Conservation (phyloP, 306 rosid genomes). For the Lathyrus oleraceus region DNA sequence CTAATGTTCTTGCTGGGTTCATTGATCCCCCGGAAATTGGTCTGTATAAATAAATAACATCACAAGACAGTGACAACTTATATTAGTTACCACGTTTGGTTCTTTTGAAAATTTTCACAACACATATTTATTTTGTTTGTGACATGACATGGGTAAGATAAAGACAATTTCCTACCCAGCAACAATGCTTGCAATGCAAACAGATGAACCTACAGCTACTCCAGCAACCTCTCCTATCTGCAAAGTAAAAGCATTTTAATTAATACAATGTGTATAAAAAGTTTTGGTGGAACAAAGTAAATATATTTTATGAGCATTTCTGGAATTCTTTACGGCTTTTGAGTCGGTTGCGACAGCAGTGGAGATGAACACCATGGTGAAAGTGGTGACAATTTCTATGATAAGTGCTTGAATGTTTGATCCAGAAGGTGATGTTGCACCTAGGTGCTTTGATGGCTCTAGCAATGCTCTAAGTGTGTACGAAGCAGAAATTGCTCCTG, state of each 20-base stretch:
- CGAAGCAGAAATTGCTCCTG: constrained; percentile 75
- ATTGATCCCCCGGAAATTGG: constrained; percentile 90
- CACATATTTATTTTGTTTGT: too few relatives aligned
- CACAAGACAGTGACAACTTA: constrained; percentile 7
- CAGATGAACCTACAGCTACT: constrained; percentile 79
- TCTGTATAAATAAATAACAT: constrained; percentile 38
- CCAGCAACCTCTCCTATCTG: constrained; percentile 75
- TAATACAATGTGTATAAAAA: background rate
- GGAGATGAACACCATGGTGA: constrained; percentile 71
- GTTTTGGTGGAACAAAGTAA: background rate
- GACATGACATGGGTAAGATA: too few relatives aligned
- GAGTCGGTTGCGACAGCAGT: constrained; percentile 75
- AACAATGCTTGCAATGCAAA: constrained; percentile 72
- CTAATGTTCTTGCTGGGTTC: constrained; percentile 90
- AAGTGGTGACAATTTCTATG: constrained; percentile 66
- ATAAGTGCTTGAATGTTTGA: constrained; percentile 57
- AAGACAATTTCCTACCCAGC: constrained; percentile 61
- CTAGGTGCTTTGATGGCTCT: constrained; percentile 53
- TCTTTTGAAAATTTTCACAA: background rate
- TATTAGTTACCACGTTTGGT: background rate
- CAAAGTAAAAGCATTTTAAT: background rate
- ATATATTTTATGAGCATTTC: background rate
- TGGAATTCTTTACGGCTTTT: constrained; percentile 56
- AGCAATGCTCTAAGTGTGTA: constrained; percentile 51
- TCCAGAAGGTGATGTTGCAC: constrained; percentile 68